Evolutionary conservation across 176 grass and related monocot species (phyloP), one percentile per base, ranked within the genome.

Genomic region (Triticum timopheevii): DNA sequence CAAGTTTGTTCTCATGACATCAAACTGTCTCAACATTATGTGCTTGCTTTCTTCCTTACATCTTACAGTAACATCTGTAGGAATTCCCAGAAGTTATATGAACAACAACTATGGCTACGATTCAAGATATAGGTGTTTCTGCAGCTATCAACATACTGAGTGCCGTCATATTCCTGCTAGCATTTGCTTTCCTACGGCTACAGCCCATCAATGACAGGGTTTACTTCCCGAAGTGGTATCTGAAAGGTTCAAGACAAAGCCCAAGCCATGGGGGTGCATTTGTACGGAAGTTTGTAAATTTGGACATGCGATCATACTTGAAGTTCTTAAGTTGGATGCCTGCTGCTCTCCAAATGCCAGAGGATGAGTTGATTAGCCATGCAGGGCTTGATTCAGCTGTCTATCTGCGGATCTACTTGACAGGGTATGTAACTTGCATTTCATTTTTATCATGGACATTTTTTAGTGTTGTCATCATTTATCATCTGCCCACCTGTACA

Each of bases 191-290:
- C 75, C 80, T 97, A 42, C 89, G 97, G 25, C 89, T 99, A 63
- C 97, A 99, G 70, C 97, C 97, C 68, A 86, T 99, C 90, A 99
- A 99, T 91, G 97, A 99, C 64, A 91, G 97, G 63, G 97, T 99
- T 67, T 99, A 99, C 88, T 99, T 99, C 74, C 92, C 97, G 83
- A 99, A 99, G 87, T 99, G 97, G 97, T 99, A 99, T 86, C 85
- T 99, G 71, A 99, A 93, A 91, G 97, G 94, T 67, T 78, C 92
- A 74, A 97, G 97, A 88, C 93, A 88, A 87, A 97, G 94, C 50
- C 97, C 97, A 85, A 85, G 80, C 75, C 84, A 78, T 40, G 89
- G 90, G 64, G 92, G 91, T 87, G 59, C 80, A 72, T 85, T 93
- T 85, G 80, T 94, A 76, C 83, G 83, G 11, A 99, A 99, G 77